Conservation (phyloP, 2,329 filamentous ascomycete species). For the Colletotrichum chrysophilum region DNA sequence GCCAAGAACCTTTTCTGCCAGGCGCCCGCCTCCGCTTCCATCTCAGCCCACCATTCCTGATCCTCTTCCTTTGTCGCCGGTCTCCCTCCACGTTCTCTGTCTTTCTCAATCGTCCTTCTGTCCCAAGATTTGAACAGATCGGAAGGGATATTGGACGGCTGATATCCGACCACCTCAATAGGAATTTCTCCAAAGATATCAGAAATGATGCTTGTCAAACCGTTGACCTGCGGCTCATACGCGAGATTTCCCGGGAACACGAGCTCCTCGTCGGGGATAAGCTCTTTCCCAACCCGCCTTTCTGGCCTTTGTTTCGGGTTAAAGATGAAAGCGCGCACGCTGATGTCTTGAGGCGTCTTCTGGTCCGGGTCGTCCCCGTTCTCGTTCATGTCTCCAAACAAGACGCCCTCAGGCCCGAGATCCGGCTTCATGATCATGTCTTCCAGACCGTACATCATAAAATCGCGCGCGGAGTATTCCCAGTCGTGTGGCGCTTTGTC, state of each 20-base stretch:
- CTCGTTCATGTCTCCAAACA: not conserved
- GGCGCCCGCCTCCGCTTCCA: not conserved
- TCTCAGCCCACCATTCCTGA: not conserved
- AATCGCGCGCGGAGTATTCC: not conserved
- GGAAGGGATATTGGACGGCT: not conserved
- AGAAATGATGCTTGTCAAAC: not conserved
- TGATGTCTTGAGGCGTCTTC: not conserved
- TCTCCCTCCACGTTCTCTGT: too few relatives aligned
- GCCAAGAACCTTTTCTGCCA: not conserved
- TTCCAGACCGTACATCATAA: not conserved
- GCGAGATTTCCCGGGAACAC: not conserved
- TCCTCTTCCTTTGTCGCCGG: too few relatives aligned
- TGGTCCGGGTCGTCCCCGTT: not conserved
- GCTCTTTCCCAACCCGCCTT: not conserved
- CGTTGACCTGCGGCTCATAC: not conserved
- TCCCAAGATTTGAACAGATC: not conserved
- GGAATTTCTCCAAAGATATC: not conserved
- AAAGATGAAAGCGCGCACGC: not conserved
- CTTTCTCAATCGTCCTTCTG: not conserved
- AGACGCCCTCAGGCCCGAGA: not conserved
- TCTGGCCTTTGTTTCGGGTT: not conserved
- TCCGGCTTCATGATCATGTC: not conserved
- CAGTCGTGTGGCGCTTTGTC: not conserved
- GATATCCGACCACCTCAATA: not conserved
- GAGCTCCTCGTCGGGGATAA: not conserved